These are phyloP conservation scores for Scleromitrula shiraiana DNA, from an alignment of 2,329 filamentous ascomycete species.

Conservation along the genomic window DNA sequence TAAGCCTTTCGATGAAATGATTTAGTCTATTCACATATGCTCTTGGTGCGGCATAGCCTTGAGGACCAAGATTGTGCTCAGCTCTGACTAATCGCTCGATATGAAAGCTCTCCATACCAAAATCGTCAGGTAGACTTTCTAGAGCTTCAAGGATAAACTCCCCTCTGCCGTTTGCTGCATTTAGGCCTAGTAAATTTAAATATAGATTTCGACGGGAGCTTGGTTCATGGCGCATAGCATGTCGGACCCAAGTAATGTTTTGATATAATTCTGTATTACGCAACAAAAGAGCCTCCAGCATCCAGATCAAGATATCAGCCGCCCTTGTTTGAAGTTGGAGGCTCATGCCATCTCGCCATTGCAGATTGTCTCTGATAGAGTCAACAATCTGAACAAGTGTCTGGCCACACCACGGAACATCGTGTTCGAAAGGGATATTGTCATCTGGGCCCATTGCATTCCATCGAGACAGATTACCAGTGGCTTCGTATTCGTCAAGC, in stretches of 20 bases:
- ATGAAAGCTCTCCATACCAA: constrained; percentile 20
- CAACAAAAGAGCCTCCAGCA: constrained; percentile 22
- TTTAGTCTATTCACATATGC: constrained; percentile 3
- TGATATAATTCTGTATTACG: constrained; percentile 23
- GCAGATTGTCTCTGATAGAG: constrained; percentile 17
- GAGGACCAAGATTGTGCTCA: neutral
- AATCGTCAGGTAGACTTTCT: constrained; percentile 22
- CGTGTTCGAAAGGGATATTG: constrained; percentile 11
- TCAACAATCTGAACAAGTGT: constrained; percentile 21
- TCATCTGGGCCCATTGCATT: neutral
- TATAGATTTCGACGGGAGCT: constrained; percentile 25
- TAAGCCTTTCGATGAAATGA: neutral
- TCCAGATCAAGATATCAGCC: constrained; percentile 19
- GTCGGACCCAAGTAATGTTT: constrained; percentile 16
- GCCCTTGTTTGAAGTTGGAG: constrained; percentile 16
- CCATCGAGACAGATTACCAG: constrained; percentile 16
- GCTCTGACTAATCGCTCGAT: constrained; percentile 10
- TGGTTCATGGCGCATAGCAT: constrained; percentile 18
- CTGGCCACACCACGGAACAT: constrained; percentile 24
- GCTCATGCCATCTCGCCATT: constrained; percentile 16
- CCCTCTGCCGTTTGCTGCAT: constrained; percentile 11
- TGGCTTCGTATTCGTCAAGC: constrained; percentile 21
- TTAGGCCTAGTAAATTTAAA: constrained; percentile 21
- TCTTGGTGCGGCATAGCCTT: constrained; percentile 1
- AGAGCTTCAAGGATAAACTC: constrained; percentile 24